Conservation (phyloP, 148 eudicot species). For the Camellia sinensis region DNA sequence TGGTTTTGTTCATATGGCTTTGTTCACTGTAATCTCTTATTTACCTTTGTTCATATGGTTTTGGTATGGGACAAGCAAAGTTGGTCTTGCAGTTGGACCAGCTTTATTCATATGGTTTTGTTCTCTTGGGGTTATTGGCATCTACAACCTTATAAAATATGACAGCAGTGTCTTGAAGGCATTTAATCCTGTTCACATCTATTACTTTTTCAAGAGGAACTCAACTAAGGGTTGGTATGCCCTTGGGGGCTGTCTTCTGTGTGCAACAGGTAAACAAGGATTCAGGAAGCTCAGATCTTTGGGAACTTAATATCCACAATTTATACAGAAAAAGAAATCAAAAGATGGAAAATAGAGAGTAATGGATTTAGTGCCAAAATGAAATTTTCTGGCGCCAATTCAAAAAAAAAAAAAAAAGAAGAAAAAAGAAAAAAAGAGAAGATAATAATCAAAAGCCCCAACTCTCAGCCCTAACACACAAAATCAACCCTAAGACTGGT, state of each 20-base stretch:
- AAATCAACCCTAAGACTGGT: too few species aligned
- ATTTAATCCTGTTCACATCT: slow-evolving; percentile 89
- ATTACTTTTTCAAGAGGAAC: slow-evolving; percentile 81
- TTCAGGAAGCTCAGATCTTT: not conserved
- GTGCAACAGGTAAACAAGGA: slow-evolving; percentile 75
- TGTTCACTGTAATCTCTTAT: too few species aligned
- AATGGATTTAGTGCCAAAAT: not conserved
- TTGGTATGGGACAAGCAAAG: slow-evolving; percentile 89
- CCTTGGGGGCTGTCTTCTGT: slow-evolving; percentile 92
- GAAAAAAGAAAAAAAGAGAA: too few species aligned
- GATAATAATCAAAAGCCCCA: too few species aligned
- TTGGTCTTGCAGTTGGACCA: slow-evolving; percentile 92
- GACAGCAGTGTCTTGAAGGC: slow-evolving; percentile 79
- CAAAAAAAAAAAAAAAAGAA: too few species aligned
- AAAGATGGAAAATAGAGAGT: too few species aligned
- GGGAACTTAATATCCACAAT: not conserved
- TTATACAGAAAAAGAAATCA: too few species aligned
- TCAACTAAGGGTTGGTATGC: slow-evolving; percentile 87
- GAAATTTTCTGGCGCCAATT: too few species aligned
- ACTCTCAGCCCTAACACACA: too few species aligned
- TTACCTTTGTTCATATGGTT: too few species aligned
- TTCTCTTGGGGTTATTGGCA: slow-evolving; percentile 80
- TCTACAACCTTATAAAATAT: slow-evolving; percentile 81
- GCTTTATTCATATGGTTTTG: slow-evolving; percentile 95
- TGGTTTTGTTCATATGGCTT: too few species aligned